These are phyloP conservation scores for Kodamaea lidongshanica DNA, from an alignment of 805 yeast species.

Conservation along the genomic window DNA sequence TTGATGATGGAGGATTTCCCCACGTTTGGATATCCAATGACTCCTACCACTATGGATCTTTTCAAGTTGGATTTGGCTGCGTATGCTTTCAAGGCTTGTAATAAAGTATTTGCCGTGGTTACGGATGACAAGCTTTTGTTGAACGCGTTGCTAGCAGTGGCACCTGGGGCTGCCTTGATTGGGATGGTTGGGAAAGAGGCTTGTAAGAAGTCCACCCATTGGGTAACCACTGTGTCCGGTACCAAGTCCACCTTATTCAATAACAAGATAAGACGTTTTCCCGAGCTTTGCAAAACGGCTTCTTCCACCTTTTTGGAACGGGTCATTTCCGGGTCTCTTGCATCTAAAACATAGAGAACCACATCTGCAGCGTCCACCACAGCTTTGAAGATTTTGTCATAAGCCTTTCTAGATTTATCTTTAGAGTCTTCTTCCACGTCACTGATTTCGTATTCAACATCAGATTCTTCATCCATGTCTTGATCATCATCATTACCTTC, in stretches of 20 bases:
- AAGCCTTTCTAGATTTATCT: constrained; percentile 81
- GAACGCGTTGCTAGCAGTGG: constrained; percentile 61
- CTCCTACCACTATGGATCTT: constrained; percentile 88
- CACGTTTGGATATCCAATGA: constrained; percentile 95
- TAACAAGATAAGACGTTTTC: constrained; percentile 78
- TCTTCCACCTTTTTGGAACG: constrained; percentile 89
- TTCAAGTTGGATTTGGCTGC: constrained; percentile 80
- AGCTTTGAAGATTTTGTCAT: constrained; percentile 87
- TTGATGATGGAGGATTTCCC: constrained; percentile 95
- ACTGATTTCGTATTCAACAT: constrained; percentile 39
- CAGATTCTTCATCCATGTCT: constrained; percentile 24
- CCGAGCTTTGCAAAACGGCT: constrained; percentile 72
- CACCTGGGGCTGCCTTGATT: constrained; percentile 70
- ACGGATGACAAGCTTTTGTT: constrained; percentile 68
- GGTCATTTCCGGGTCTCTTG: constrained; percentile 95
- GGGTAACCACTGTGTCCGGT: constrained; percentile 75
- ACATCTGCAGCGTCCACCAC: constrained; percentile 93
- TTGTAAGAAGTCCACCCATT: constrained; percentile 77
- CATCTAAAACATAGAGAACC: constrained; percentile 87
- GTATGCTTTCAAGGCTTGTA: constrained; percentile 78
- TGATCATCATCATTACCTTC: constrained; percentile 47
- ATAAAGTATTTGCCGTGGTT: constrained; percentile 64
- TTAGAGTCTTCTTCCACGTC: constrained; percentile 38
- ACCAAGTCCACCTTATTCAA: constrained; percentile 90
- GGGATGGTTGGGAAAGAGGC: constrained; percentile 90